Evolutionary conservation across 805 yeast species (phyloP).

Genomic region (Ogataea methylovora): DNA sequence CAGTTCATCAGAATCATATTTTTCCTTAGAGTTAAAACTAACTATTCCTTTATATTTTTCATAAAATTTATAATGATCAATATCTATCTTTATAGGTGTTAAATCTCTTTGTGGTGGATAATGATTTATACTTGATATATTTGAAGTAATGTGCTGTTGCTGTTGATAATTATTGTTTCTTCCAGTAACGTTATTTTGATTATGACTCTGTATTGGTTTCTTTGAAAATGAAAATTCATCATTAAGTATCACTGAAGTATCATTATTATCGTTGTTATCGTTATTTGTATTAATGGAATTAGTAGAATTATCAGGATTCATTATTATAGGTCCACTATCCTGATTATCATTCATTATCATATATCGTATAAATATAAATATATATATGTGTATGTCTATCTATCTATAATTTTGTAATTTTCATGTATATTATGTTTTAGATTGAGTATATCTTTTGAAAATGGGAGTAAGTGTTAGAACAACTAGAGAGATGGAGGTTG

Average conservation of each 20-base stretch:
- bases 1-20: slow-evolving; percentile 11
- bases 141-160: slow-evolving; percentile 17
- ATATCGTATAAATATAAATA: too few relatives aligned
- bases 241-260: neutral
- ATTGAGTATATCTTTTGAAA: too few relatives aligned
- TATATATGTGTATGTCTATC: too few relatives aligned
- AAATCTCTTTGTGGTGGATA: slow-evolving; percentile 23
- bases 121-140: slow-evolving; percentile 18
- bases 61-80: slow-evolving; percentile 22
- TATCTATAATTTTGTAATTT: too few relatives aligned
- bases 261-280: neutral
- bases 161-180: too few relatives aligned
- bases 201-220: slow-evolving; percentile 14
- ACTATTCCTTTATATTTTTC: slow-evolving; percentile 23
- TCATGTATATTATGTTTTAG: too few relatives aligned
- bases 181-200: slow-evolving; percentile 6
- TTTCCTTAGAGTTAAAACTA: slow-evolving; percentile 21
- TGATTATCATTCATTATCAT: too few relatives aligned
- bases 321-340: neutral
- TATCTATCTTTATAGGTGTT: slow-evolving; percentile 19
- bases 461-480: too few relatives aligned
- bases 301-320: neutral
- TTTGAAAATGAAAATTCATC: slow-evolving; percentile 23
- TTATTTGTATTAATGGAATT: neutral
- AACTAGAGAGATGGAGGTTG: too few relatives aligned